Percentiles rank a stretch among this genome's conserved stretches.
These are phyloP conservation scores for Triticum aestivum DNA, from an alignment of 176 grass and related monocot genomes.

Conservation along the genomic window IWGSC_CS_RefSeq_v2.1 NC_057814.1:618498697-618499196, in stretches of 20 bases:
- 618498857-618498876: conserved; percentile 82
- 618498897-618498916: conserved; percentile 75
- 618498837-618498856: conserved; percentile 63
- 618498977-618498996: conserved; percentile 15
- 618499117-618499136: conserved; percentile 55
- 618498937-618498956: conserved; percentile 83
- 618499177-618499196: conserved; percentile 44
- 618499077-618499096: background rate
- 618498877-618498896: conserved; percentile 71
- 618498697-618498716: conserved; percentile 35
- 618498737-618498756: too few relatives aligned
- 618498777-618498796: background rate
- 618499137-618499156: conserved; percentile 35
- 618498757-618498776: too few relatives aligned
- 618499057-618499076: conserved; percentile 42
- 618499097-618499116: conserved; percentile 32
- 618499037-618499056: conserved; percentile 14
- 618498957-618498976: conserved; percentile 51
- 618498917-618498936: conserved; percentile 79
- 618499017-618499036: background rate
- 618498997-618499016: background rate
- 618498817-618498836: conserved; percentile 55
- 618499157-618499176: conserved; percentile 63
- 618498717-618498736: too few relatives aligned
- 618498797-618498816: conserved; percentile 65